Percentiles rank a stretch among this genome's conserved stretches.
These are phyloP conservation scores for Linaria vulgaris DNA, from an alignment of 257 asterid genomes.

Conservation along the genomic window DNA sequence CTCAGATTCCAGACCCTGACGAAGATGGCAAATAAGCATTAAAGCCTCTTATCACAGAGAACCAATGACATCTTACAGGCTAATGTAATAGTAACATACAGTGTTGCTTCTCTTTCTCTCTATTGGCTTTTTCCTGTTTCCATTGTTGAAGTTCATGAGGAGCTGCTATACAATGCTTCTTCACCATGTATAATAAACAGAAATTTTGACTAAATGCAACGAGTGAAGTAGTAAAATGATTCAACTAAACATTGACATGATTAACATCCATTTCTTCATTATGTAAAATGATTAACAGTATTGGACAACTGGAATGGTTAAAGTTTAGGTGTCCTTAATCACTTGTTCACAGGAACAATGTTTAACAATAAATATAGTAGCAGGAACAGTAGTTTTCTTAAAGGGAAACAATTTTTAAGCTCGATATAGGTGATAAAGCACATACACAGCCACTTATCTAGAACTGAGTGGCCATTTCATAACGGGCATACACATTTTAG, in stretches of 20 bases:
- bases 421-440: too few species aligned
- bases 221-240: not conserved
- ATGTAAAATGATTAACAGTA: not conserved
- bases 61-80: not conserved
- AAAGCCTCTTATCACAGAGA: conserved; percentile 19
- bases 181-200: conserved; percentile 23
- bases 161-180: conserved; percentile 47
- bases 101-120: not conserved
- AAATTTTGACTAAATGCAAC: conserved; percentile 7
- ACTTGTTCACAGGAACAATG: too few species aligned
- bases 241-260: not conserved
- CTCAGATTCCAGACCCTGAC: conserved; percentile 64
- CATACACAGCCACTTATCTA: too few species aligned
- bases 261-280: not conserved
- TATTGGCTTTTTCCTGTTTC: conserved; percentile 3
- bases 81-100: not conserved
- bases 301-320: not conserved
- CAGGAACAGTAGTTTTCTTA: not conserved
- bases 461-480: too few species aligned
- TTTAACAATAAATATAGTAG: not conserved
- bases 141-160: conserved; percentile 35
- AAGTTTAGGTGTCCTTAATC: too few species aligned
- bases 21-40: conserved; percentile 34
- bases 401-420: too few species aligned
- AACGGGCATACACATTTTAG: too few species aligned